Conservation (phyloP, 257 asterid species). For the Eustoma russellianum region DNA sequence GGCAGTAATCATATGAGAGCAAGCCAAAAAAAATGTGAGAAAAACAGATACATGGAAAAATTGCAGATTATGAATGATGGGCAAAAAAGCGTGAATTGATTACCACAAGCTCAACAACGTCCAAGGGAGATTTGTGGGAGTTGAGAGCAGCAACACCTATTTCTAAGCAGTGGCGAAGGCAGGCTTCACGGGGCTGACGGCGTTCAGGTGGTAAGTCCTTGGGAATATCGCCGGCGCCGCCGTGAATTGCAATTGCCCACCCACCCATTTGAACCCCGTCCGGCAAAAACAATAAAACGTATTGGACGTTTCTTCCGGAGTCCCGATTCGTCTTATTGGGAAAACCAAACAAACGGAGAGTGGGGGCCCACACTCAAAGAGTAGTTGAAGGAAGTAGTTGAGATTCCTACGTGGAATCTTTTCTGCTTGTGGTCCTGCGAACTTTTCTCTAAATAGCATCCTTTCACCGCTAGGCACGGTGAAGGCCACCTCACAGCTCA, state of each 20-base stretch:
- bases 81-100: neutral
- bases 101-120: slow-evolving; percentile 88
- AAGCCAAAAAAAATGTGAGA: neutral
- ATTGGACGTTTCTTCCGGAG: neutral
- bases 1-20: neutral
- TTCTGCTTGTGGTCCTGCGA: neutral
- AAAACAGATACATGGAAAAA: neutral
- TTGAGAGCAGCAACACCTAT: slow-evolving; percentile 70
- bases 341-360: neutral
- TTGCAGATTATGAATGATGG: neutral
- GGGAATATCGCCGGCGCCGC: slow-evolving; percentile 91
- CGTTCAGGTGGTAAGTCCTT: slow-evolving; percentile 50
- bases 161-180: slow-evolving; percentile 63
- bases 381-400: too few relatives aligned
- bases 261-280: slow-evolving; percentile 39
- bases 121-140: slow-evolving; percentile 65
- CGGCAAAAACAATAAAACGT: neutral
- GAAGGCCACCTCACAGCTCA: too few relatives aligned
- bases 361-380: too few relatives aligned
- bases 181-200: slow-evolving; percentile 55
- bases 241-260: slow-evolving; percentile 95
- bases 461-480: too few relatives aligned
- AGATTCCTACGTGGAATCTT: too few relatives aligned
- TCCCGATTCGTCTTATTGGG: neutral
- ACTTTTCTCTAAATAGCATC: too few relatives aligned